A percentile compares a stretch with the other conserved stretches of the same genome.
phyloP scores from a whole-genome alignment of 2,329 filamentous ascomycete species.

The Aureobasidium lini region DNA sequence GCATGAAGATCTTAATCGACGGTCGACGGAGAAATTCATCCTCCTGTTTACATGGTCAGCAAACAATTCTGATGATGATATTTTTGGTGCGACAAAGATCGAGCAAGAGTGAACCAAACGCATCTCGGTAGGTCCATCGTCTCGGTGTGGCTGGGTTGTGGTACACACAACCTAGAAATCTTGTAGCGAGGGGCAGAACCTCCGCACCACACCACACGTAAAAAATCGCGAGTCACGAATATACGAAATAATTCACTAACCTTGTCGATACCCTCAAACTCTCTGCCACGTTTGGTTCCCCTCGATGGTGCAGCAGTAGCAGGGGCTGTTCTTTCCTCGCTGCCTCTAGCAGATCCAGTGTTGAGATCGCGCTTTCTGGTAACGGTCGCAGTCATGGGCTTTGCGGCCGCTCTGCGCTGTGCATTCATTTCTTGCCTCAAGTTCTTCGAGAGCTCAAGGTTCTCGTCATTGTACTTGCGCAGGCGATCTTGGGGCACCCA shows the following conservation, averaged over 20 bases:
- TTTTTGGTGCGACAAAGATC: neutral
- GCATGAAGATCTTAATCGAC: constrained; percentile 76
- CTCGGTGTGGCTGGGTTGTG: neutral
- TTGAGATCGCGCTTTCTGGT: constrained; percentile 52
- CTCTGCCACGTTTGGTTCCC: constrained; percentile 66
- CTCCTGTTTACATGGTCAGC: constrained; percentile 52
- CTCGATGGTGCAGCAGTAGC: constrained; percentile 53
- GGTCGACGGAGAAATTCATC: constrained; percentile 78
- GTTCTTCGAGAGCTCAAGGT: constrained; percentile 76
- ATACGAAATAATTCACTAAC: constrained; percentile 39
- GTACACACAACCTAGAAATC: neutral
- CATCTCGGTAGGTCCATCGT: neutral
- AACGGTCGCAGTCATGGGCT: constrained; percentile 30
- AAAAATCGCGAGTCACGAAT: neutral
- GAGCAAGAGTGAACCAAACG: neutral
- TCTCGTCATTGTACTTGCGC: constrained; percentile 89
- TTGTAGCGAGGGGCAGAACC: neutral
- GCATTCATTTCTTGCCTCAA: constrained; percentile 61
- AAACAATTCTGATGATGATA: neutral
- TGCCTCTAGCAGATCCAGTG: constrained; percentile 53
- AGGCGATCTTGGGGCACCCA: constrained; percentile 93
- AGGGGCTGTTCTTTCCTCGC: constrained; percentile 65
- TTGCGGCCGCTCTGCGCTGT: constrained; percentile 43
- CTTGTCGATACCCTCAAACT: constrained; percentile 71
- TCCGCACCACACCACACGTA: neutral